These are phyloP conservation scores for Achaetomiella virescens DNA, from an alignment of 495 filamentous ascomycete species.

Conservation along the genomic window DNA sequence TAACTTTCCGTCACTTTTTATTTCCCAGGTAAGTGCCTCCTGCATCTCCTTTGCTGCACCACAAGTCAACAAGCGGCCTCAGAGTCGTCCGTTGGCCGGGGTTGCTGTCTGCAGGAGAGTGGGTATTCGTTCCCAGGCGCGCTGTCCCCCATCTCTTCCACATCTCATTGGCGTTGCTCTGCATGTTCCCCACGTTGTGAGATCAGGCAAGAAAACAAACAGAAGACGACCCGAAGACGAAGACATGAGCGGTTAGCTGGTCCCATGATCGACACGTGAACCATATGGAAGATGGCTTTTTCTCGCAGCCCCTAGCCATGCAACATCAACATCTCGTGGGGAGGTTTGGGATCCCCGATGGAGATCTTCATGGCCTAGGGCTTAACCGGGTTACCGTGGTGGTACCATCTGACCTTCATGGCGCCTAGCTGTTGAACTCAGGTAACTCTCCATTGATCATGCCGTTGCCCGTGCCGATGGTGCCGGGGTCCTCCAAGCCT, in stretches of 20 bases:
- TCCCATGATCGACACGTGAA: background rate
- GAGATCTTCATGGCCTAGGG: too few relatives aligned
- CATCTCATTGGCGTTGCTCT: constrained; percentile 15
- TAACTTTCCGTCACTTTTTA: background rate
- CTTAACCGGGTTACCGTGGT: too few relatives aligned
- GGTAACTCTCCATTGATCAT: too few relatives aligned
- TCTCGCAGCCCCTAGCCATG: too few relatives aligned
- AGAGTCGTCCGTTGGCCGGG: background rate
- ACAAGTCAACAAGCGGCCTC: background rate
- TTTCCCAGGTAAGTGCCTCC: background rate
- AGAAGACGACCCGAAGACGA: background rate
- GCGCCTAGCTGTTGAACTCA: too few relatives aligned
- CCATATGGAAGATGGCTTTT: background rate
- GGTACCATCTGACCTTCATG: too few relatives aligned
- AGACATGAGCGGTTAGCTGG: background rate
- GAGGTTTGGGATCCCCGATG: too few relatives aligned
- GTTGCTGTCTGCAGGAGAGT: background rate
- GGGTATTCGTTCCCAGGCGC: background rate
- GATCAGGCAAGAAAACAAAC: constrained; percentile 10
- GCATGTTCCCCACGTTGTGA: constrained; percentile 3
- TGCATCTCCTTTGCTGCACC: background rate
- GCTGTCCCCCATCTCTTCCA: background rate
- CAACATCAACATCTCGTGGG: too few relatives aligned
- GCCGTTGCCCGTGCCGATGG: too few relatives aligned
- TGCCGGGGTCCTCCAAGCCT: too few relatives aligned